Evolutionary conservation across 192 early-diverging fungal genomes (phyloP).

Genomic region (Kickxella alabastrina): DNA sequence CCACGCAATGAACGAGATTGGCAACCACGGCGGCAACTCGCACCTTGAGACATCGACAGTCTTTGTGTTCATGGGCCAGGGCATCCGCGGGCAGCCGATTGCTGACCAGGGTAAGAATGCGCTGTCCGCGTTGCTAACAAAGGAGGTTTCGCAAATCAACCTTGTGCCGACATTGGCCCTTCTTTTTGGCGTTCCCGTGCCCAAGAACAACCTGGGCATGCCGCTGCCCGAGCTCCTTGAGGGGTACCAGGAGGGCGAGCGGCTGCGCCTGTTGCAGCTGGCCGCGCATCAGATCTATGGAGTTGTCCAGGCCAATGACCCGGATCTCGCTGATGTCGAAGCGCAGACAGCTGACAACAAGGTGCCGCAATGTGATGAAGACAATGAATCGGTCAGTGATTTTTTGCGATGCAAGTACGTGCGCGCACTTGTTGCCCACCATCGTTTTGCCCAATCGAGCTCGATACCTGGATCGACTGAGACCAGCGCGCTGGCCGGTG

Average conservation of each 20-base stretch:
- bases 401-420: conserved; percentile 34
- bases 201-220: conserved; percentile 49
- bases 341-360: neutral
- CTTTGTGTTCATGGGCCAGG: conserved; percentile 49
- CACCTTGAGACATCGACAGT: conserved; percentile 51
- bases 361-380: conserved; percentile 2
- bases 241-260: conserved; percentile 17
- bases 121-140: conserved; percentile 22
- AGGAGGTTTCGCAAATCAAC: conserved; percentile 44
- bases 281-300: conserved; percentile 61
- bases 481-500: neutral
- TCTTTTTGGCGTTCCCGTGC: conserved; percentile 54
- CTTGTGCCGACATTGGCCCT: conserved; percentile 48
- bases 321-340: conserved; percentile 2
- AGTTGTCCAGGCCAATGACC: conserved; percentile 35
- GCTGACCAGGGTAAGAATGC: conserved; percentile 17
- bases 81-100: conserved; percentile 15
- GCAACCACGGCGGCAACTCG: conserved; percentile 54
- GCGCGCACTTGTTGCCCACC: conserved; percentile 21
- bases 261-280: conserved; percentile 55
- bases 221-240: conserved; percentile 40
- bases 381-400: conserved; percentile 1
- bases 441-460: neutral
- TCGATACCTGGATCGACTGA: neutral
- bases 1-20: conserved; percentile 79